Percentiles rank a stretch among this genome's conserved stretches.
These are phyloP conservation scores for Oryza meridionalis DNA, from an alignment of 176 grass and related monocot genomes.

Conservation along the genomic window DNA sequence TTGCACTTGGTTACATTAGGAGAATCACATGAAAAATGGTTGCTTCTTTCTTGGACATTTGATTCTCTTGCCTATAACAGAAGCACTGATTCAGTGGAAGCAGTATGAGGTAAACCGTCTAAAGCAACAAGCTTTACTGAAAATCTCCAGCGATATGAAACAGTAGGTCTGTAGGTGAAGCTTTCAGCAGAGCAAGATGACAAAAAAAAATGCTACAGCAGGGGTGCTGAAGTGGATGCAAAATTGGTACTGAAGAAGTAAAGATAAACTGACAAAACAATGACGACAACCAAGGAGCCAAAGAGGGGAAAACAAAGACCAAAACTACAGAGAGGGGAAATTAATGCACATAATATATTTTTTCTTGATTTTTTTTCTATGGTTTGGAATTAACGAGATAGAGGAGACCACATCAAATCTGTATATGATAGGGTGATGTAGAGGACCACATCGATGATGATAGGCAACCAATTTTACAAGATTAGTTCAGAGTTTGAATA, in stretches of 20 bases:
- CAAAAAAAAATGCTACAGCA: slow-evolving; percentile 33
- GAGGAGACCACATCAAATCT: slow-evolving; percentile 32
- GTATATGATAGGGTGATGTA: slow-evolving; percentile 42
- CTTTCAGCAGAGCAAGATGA: slow-evolving; percentile 45
- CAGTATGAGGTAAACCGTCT: slow-evolving; percentile 29
- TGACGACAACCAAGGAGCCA: slow-evolving; percentile 4
- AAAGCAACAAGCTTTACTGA: slow-evolving; percentile 52
- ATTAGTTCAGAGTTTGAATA: slow-evolving; percentile 34
- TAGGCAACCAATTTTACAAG: slow-evolving; percentile 44
- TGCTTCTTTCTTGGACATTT: slow-evolving; percentile 35
- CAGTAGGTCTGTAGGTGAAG: neutral
- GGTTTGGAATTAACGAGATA: slow-evolving; percentile 41
- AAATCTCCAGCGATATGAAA: neutral
- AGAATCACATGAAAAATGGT: slow-evolving; percentile 26
- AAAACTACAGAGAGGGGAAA: neutral
- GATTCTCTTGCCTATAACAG: neutral
- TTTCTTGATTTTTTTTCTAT: neutral
- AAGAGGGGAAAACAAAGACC: slow-evolving; percentile 31
- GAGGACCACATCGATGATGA: slow-evolving; percentile 57
- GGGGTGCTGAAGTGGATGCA: slow-evolving; percentile 30
- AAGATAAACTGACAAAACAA: slow-evolving; percentile 30
- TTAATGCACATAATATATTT: neutral
- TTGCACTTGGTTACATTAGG: slow-evolving; percentile 36
- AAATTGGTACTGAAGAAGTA: slow-evolving; percentile 26
- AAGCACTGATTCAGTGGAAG: slow-evolving; percentile 29